Percentiles rank a stretch among this genome's conserved stretches.
Evolutionary conservation across 257 asterid species (phyloP).

Genomic region (Solanum peruvianum): DNA sequence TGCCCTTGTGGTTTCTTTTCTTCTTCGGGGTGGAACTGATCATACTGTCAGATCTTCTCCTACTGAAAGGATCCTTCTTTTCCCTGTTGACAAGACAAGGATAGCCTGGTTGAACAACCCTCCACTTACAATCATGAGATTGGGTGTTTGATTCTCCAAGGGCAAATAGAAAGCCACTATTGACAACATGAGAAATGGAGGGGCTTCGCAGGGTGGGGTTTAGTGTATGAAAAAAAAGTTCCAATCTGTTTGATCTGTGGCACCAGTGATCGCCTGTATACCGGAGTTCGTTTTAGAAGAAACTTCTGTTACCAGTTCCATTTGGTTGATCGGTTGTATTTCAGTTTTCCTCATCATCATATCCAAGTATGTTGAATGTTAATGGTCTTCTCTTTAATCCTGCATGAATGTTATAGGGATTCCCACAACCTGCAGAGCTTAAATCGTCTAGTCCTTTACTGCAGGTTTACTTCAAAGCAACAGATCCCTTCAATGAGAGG

Average conservation of each 20-base stretch:
- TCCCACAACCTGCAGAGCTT: background rate
- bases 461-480: slow-evolving; percentile 89
- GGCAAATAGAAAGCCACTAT: background rate
- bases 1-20: background rate
- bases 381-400: background rate
- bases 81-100: background rate
- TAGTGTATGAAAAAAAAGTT: background rate
- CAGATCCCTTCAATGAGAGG: slow-evolving; percentile 95
- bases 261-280: background rate
- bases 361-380: background rate
- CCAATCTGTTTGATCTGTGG: background rate
- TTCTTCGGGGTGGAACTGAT: background rate
- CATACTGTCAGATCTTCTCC: background rate
- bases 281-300: background rate
- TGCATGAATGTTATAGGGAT: background rate
- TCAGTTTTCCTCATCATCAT: background rate
- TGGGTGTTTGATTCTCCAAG: background rate
- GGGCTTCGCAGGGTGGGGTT: background rate
- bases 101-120: background rate
- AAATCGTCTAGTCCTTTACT: slow-evolving; percentile 8
- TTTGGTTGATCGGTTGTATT: background rate
- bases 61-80: background rate
- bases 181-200: background rate
- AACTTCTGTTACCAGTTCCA: background rate
- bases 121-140: background rate